Evolutionary conservation across 495 filamentous ascomycete genomes (phyloP).

Genomic region (Penicillium turbatum): DNA sequence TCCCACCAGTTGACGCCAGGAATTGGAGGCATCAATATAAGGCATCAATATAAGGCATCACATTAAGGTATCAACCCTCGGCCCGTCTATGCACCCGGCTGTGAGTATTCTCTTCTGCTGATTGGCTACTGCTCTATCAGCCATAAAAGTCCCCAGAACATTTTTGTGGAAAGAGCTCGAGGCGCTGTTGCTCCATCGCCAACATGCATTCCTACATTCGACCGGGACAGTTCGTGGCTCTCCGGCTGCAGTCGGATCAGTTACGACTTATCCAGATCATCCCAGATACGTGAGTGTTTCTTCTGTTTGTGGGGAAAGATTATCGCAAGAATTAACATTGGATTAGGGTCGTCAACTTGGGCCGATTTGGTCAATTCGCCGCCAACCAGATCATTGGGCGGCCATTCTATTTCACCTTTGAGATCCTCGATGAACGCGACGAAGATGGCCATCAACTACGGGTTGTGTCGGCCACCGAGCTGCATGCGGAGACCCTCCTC

Average conservation of each 20-base stretch:
- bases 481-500: constrained; percentile 68
- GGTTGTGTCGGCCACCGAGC: constrained; percentile 73
- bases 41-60: not conserved
- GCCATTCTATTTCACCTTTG: constrained; percentile 86
- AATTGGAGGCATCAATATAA: not conserved
- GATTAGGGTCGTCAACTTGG: constrained; percentile 70
- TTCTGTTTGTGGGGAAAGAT: not conserved
- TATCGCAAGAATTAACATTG: constrained; percentile 16
- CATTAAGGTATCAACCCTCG: not conserved
- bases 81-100: constrained; percentile 7
- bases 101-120: not conserved
- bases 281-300: constrained; percentile 67
- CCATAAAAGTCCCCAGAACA: constrained; percentile 13
- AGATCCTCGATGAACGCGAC: constrained; percentile 67
- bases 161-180: constrained; percentile 9
- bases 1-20: not conserved
- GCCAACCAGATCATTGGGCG: constrained; percentile 81
- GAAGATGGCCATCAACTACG: constrained; percentile 60
- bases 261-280: constrained; percentile 60
- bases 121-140: constrained; percentile 13
- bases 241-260: constrained; percentile 65
- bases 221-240: constrained; percentile 58
- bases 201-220: constrained; percentile 51
- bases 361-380: constrained; percentile 85
- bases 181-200: not conserved